Percentiles rank a stretch among this genome's conserved stretches.
These are phyloP conservation scores for Aspergillus panamensis DNA, from an alignment of 495 filamentous ascomycete species.

Conservation along the genomic window DNA sequence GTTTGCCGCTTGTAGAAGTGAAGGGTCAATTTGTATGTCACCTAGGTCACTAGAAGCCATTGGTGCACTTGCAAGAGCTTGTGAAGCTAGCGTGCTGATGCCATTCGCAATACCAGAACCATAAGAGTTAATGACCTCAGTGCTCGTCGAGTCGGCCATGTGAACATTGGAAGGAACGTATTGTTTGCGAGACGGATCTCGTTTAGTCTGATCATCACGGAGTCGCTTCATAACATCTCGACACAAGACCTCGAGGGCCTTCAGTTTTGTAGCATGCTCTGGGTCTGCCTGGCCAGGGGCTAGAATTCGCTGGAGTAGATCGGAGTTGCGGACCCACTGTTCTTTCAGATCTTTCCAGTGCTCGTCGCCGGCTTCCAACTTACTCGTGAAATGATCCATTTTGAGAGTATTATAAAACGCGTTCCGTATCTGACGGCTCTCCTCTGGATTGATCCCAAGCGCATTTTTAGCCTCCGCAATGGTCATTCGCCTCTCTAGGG, in stretches of 20 bases:
- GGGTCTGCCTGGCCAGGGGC: constrained; percentile 53
- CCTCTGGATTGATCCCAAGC: constrained; percentile 67
- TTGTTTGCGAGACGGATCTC: constrained; percentile 53
- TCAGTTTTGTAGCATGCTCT: constrained; percentile 53
- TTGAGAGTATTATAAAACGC: constrained; percentile 66
- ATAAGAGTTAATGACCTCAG: constrained; percentile 27
- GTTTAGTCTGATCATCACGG: constrained; percentile 61
- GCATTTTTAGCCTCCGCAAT: constrained; percentile 70
- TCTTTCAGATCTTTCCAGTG: constrained; percentile 69
- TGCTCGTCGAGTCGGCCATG: constrained; percentile 23
- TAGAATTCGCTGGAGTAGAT: constrained; percentile 55
- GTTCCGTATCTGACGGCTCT: constrained; percentile 62
- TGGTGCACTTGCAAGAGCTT: constrained; percentile 48
- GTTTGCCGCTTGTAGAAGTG: constrained; percentile 51
- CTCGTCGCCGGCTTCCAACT: constrained; percentile 65
- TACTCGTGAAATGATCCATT: constrained; percentile 68
- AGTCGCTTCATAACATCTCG: constrained; percentile 73
- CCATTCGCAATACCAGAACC: constrained; percentile 41
- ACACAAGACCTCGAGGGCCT: constrained; percentile 65
- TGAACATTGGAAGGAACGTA: constrained; percentile 26
- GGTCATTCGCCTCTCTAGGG: constrained; percentile 57
- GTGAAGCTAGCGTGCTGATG: constrained; percentile 51
- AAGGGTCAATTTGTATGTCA: constrained; percentile 66
- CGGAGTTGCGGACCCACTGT: constrained; percentile 60
- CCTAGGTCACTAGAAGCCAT: constrained; percentile 42